These are phyloP conservation scores for Papiliotrema laurentii DNA, from an alignment of 1,284 basidiomycete genomes.

Conservation along the genomic window DNA sequence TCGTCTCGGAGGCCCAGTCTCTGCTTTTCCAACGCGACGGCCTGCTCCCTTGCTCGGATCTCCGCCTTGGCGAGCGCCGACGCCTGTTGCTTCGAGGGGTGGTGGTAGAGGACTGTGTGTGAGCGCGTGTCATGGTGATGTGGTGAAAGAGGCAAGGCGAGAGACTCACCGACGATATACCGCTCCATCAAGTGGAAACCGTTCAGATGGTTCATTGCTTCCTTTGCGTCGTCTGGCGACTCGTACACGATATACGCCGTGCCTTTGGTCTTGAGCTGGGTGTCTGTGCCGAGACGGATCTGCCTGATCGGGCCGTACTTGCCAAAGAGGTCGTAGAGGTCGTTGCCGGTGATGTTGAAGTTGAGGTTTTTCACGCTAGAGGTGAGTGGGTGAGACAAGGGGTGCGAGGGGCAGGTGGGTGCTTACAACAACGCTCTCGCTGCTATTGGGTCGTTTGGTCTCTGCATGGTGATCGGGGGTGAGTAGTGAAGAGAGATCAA, in stretches of 20 bases:
- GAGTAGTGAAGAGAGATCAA: background rate
- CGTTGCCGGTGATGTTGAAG: slow-evolving; percentile 85
- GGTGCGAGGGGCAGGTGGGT: too few relatives aligned
- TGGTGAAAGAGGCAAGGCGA: background rate
- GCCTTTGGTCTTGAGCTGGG: slow-evolving; percentile 75
- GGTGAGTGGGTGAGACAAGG: background rate
- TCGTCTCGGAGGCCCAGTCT: slow-evolving; percentile 49
- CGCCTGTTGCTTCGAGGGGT: slow-evolving; percentile 91
- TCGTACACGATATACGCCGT: slow-evolving; percentile 80
- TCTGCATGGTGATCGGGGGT: slow-evolving; percentile 20
- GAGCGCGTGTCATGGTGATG: slow-evolving; percentile 3
- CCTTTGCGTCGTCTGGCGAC: slow-evolving; percentile 68
- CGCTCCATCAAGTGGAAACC: slow-evolving; percentile 98
- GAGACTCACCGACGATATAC: slow-evolving; percentile 70
- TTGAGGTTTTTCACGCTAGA: slow-evolving; percentile 48
- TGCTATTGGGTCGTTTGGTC: slow-evolving; percentile 34
- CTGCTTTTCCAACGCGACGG: slow-evolving; percentile 79
- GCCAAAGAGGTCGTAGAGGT: slow-evolving; percentile 95
- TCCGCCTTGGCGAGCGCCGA: slow-evolving; percentile 83
- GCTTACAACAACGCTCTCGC: slow-evolving; percentile 45
- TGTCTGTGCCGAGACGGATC: slow-evolving; percentile 85
- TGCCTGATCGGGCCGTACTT: slow-evolving; percentile 96
- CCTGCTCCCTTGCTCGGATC: slow-evolving; percentile 84
- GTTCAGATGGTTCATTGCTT: slow-evolving; percentile 92
- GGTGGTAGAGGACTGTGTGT: slow-evolving; percentile 79